Evolutionary conservation across 1,284 basidiomycete species (phyloP), one percentile per base, ranked within the genome.

Genomic region (Gymnopus androsaceus): DNA sequence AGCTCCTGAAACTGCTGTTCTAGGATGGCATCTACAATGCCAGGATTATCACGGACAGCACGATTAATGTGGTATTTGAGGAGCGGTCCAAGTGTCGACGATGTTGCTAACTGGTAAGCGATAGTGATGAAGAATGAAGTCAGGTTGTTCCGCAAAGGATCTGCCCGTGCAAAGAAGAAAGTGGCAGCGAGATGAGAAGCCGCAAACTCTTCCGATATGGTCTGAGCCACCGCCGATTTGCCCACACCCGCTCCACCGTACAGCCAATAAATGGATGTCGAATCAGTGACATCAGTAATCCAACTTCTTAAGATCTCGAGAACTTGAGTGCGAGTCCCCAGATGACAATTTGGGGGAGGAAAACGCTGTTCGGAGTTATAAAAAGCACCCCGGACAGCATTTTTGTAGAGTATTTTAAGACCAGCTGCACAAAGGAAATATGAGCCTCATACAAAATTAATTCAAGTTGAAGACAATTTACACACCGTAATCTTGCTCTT

Each of bases 181-280:
- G 53, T 63, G 6, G 63, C 61, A 6, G 51, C 60, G 7, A 65
- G 55, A 9, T 28, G 19, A 3, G 45, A 30, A 12, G 14, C 2
- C 7, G 21, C 52, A 34, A 42, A 62, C 11, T 38, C 36, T 19
- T 63, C 38, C 8, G 58, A 56, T n/a, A 66, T 46, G 1, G 57
- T 62, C 21, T 58, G 63, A 0, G 64, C 64, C 1, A 65, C 55
- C 11, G 62, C 52, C 0, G 61, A 58, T 47, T 66, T 66, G 4
- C 62, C 64, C 8, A 38, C 41, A 3, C 64, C 64, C 8, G 59
- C 59, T 2, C 47, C 28, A 11, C 64, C 62, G 40, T 57, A 48
- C 7, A 65, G 51, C 62, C 59, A 65, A 34, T 57, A 61, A 2
- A 41, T n/a, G 1, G 19, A 25, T 11, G 17, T 44, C 1, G 23